Base-by-base conservation (phyloP, 208 protist species). In the Crithidia fasciculata region DNA sequence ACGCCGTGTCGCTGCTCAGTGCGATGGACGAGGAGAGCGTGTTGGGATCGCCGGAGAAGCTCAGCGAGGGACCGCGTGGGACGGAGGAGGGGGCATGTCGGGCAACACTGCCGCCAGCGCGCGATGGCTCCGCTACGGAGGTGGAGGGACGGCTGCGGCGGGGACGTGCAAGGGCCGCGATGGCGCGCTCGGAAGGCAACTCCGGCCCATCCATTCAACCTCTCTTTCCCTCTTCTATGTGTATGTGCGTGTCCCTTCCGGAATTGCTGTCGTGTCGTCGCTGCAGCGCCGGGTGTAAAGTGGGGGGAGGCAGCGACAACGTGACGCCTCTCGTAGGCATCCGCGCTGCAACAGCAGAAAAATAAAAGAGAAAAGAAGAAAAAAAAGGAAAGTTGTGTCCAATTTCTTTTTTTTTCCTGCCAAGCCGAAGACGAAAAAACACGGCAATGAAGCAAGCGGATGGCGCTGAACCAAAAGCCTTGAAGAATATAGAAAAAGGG, bases 1-100 rank as follows among this genome's bases (percentile, higher is more conserved):
- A 69, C 2, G 60, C 59, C 18, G 74, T 74, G 60, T 79, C 74
- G 40, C 74, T 79, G 67, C 74, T 79, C 36, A 79, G 43, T 18
- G 39, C 59, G 45, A 73, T 58, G 18, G 73, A 78, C 0, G 73
- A 78, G 18, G 74, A 69, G 19, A 57, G 13, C 16, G 52, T 57
- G 64, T 57, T 28, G 28, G 28, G 64, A 3, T 69, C 64, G 18
- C 52, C 64, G 2, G 62, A 68, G 12, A 18, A 19, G 36, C 47
- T 68, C 47, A 69, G 64, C 37, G 64, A 8, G 2, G 64, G 50
- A 37, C 64, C 50, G 50, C 15, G 64, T 5, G 64, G 64, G 2
- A 59, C 64, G n/a, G 64, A 57, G 8, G 50, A 7, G 9, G 52
- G 40, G 0, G 50, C 4, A 4, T 18, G 40, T 4, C 52, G 64